Evolutionary conservation across 345 rosid species (phyloP), one percentile per base, ranked within the genome.

Genomic region (Hirschfeldia incana): DNA sequence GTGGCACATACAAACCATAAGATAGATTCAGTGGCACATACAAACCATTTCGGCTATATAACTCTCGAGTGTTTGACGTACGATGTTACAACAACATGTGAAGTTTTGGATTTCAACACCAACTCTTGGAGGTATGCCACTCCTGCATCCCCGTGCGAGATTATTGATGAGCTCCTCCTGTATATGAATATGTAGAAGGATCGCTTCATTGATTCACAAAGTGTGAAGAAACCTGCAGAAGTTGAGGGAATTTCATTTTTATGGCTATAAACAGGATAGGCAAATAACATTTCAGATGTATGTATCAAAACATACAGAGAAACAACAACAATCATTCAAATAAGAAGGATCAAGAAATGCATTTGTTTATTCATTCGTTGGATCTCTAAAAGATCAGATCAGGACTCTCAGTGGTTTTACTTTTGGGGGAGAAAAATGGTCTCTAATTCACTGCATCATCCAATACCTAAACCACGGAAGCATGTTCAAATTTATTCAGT

Each of bases 231-330:
- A 29, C 30, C 30, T 29, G 30, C 30, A 29, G 30, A 29, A 29
- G 30, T 29, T 29, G 30, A 21, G 94, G 94, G 74, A 94, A 92
- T 68, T 76, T 73, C 15, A 89, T 87, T 83, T 11, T 49, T 49
- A 49, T 49, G 57, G 17, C 16, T 7, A 9, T 13, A n/a, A 49
- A n/a, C 57, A 4, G 57, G 65, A 37, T 8, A 49, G 42, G 16
- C 0, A 2, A 21, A 44, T n/a, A 36, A 51, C 70, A 74, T 28
- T 46, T 73, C 65, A 79, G 0, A 79, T 60, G 15, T 15, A 13
- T 49, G 15, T 32, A 28, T 6, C 81, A 72, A 36, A 36, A n/a
- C 33, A 63, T 16, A 30, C 29, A 77, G 30, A 70, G 30, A 12
- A 70, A 71, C 76, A 67, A 36, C 68, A 68, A 8, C 15, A 76